Base-by-base conservation (phyloP, 371 early-diverging fungal species). In the Rhizopus delemar region DNA sequence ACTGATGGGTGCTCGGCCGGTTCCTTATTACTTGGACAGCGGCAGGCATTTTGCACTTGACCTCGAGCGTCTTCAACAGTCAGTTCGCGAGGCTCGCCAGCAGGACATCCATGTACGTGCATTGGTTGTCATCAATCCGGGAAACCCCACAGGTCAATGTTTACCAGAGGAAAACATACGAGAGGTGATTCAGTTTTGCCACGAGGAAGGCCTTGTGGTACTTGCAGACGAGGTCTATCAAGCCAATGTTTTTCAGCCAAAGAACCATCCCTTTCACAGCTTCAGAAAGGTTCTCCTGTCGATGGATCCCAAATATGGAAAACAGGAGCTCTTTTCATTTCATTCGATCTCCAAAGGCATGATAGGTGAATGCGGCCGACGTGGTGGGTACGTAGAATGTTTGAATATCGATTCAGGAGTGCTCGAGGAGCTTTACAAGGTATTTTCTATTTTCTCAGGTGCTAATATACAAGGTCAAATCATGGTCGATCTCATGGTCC, bases 361-460 rank as follows among this genome's bases (percentile, higher is more conserved):
- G 94, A 72, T 98, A 58, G 99, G 99, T 54, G 99, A 98, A 69
- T 98, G 99, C 69, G 99, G 99, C 46, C 89, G 94, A 58, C 92
- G 99, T 52, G 99, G 98, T 57, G 99, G 98, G 3, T 98, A 96
- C 81, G 93, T 95, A 81, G 99, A 97, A 77, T 93, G 93, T 63
- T 83, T 86, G 46, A 90, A 90, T 53, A 78, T 97, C 56, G 91
- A 92, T 70, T 60, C 69, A 5, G 63, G 77, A 9, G 86, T 96
- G 35, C 70, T 87, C 60, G 93, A 85, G 5, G 85, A 95, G 66
- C 73, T 97, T 49, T 94, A 96, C 78, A 98, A 98, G 77, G 81
- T 97, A 65, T 90, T 94, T 3, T 94, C 94, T 56, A 88, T 97
- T 53, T 83, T 85, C 36, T 78, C 97, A 51, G 97, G 99, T 63